A percentile compares a stretch with the other conserved stretches of the same genome.
Conservation (phyloP, 768 basidiomycete genomes). For the Dioszegia hungarica region DNA sequence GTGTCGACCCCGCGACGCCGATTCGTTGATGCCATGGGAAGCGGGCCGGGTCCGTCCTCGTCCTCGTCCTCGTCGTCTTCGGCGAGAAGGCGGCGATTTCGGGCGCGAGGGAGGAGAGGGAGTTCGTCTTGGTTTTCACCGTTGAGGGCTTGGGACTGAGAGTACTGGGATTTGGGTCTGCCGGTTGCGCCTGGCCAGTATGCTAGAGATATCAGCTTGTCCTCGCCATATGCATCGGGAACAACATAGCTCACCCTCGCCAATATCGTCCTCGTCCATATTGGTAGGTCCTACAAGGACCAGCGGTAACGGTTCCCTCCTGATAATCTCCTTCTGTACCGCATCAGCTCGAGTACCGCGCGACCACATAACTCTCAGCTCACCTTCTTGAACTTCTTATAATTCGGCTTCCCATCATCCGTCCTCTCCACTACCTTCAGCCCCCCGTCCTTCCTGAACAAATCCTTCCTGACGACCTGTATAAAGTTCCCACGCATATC, state of each 20-base stretch:
- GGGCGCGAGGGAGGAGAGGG: conserved; percentile 24
- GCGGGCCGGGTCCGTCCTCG: conserved; percentile 6
- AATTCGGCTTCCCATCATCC: conserved; percentile 37
- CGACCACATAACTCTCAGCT: too few species aligned
- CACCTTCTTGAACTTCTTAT: conserved; percentile 50
- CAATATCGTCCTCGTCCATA: conserved; percentile 30
- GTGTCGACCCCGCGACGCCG: not conserved
- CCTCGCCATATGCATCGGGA: not conserved
- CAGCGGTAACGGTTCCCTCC: conserved; percentile 28
- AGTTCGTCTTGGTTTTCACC: conserved; percentile 26
- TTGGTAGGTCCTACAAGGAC: conserved; percentile 18
- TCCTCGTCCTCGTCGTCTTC: conserved; percentile 13
- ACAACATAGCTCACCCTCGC: conserved; percentile 27
- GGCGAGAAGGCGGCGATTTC: conserved; percentile 13
- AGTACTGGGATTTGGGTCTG: not conserved
- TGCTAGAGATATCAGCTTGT: conserved; percentile 16
- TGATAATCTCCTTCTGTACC: conserved; percentile 32
- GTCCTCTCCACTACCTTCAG: conserved; percentile 11
- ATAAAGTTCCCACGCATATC: conserved; percentile 47
- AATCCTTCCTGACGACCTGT: conserved; percentile 41
- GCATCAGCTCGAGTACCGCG: too few species aligned
- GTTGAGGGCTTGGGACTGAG: conserved; percentile 8
- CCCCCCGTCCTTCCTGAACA: conserved; percentile 43
- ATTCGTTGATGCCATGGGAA: conserved; percentile 6
- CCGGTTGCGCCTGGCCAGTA: conserved; percentile 24